Evolutionary conservation across 1,284 basidiomycete species (phyloP).

Genomic region (Ceratobasidium sp.): DNA sequence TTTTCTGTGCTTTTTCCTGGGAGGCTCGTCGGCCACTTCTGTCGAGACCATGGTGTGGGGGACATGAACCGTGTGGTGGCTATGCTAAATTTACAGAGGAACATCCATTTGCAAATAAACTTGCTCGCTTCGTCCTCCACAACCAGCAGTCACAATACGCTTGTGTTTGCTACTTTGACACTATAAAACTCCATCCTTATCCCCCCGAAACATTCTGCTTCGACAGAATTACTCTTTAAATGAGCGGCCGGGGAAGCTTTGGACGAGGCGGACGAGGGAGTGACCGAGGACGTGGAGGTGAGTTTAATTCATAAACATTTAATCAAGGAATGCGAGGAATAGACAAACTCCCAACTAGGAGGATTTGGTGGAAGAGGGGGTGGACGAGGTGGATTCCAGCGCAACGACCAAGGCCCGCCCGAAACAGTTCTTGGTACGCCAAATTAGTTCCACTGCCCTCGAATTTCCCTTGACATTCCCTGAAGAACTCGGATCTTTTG

Average conservation of each 20-base stretch:
- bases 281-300: slow-evolving; percentile 44
- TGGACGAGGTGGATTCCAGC: slow-evolving; percentile 69
- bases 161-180: not conserved
- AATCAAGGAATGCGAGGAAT: slow-evolving; percentile 17
- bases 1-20: slow-evolving; percentile 37
- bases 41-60: slow-evolving; percentile 30
- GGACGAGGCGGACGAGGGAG: slow-evolving; percentile 54
- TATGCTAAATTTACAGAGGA: slow-evolving; percentile 46
- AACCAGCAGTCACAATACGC: not conserved
- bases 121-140: not conserved
- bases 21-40: slow-evolving; percentile 11
- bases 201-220: not conserved
- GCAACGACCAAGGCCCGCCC: slow-evolving; percentile 83
- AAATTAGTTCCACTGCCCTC: slow-evolving; percentile 1
- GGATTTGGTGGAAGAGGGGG: slow-evolving; percentile 65
- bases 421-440: slow-evolving; percentile 82
- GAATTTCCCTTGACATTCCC: not conserved
- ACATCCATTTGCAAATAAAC: slow-evolving; percentile 37
- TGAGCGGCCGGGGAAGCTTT: slow-evolving; percentile 62
- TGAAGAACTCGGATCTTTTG: slow-evolving; percentile 87
- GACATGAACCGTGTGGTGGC: slow-evolving; percentile 14
- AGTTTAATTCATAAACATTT: not conserved
- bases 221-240: slow-evolving; percentile 50
- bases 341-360: slow-evolving; percentile 20
- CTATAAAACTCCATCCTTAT: not conserved